Percentiles rank a stretch among this genome's conserved stretches.
phyloP scores from a whole-genome alignment of 1,284 basidiomycete species.

The Filobasidium uniguttulatum region DNA sequence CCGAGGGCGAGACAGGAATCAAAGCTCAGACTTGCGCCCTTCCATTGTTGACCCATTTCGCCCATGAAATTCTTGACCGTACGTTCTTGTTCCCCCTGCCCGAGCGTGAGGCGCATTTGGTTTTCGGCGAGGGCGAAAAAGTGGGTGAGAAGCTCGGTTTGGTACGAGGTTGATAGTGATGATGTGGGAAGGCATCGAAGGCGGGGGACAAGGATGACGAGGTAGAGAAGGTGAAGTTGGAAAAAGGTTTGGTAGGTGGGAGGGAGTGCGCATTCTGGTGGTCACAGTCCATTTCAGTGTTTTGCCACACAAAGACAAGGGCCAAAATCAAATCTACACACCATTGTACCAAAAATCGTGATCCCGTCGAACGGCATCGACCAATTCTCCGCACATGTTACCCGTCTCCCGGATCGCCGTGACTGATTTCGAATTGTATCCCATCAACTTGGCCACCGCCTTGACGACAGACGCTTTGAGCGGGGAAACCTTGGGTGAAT shows the following conservation, averaged over 20 bases:
- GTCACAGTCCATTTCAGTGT: background rate
- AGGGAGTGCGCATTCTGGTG: slow-evolving; percentile 66
- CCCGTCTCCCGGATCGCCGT: slow-evolving; percentile 44
- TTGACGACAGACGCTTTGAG: slow-evolving; percentile 25
- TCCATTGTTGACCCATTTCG: slow-evolving; percentile 77
- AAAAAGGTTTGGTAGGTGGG: slow-evolving; percentile 97
- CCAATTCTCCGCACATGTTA: slow-evolving; percentile 43
- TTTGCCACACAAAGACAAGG: too few species aligned
- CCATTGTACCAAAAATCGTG: slow-evolving; percentile 38
- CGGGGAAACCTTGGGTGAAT: slow-evolving; percentile 20
- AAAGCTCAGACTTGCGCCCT: slow-evolving; percentile 64
- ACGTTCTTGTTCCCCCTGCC: slow-evolving; percentile 53
- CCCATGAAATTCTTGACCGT: slow-evolving; percentile 84
- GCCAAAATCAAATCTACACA: slow-evolving; percentile 22
- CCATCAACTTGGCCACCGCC: slow-evolving; percentile 40
- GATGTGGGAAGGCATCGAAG: slow-evolving; percentile 58
- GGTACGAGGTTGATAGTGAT: slow-evolving; percentile 27
- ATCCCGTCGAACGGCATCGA: slow-evolving; percentile 39
- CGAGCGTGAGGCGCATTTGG: slow-evolving; percentile 69
- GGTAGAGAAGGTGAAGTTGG: slow-evolving; percentile 81
- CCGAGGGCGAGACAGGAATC: slow-evolving; percentile 56
- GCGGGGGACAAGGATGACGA: slow-evolving; percentile 79
- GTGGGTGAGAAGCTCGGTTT: slow-evolving; percentile 66
- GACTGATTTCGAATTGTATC: slow-evolving; percentile 41
- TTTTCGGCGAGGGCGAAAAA: slow-evolving; percentile 93